Base-by-base conservation (phyloP, 2,329 filamentous ascomycete genomes). In the Botrytis cinerea region DNA sequence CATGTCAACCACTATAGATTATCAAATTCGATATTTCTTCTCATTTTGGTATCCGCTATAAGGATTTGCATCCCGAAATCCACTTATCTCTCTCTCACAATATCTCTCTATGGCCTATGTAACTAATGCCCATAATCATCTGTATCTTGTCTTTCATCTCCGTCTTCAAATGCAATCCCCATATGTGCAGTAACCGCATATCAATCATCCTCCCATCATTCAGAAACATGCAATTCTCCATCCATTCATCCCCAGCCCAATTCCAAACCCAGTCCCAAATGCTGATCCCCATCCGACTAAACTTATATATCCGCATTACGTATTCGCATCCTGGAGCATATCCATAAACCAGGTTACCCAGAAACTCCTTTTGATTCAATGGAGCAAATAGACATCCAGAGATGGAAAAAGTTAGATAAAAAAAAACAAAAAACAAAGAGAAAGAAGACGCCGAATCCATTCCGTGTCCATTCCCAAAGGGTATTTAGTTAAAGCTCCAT, bases 401-500 rank as follows among this genome's bases (percentile, higher is more conserved):
- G n/a, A 57, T 32, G 18, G n/a, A 10, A 43, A 28, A 66, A 46
- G 38, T 38, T 9, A 38, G 35, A 38, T 6, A 7, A 9, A n/a
- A 57, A 28, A 25, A 10, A 22, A 22, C 4, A n/a, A 62, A 38
- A 25, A 38, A 38, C 38, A 38, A n/a, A 62, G 25, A 25, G 38
- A 54, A 69, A 69, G 32, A 57, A 43, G 66, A 69, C 66, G 35
- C 66, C 48, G 48, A 69, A 43, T 66, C 48, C 46, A 28, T 43
- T 57, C 66, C 66, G 3, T 57, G 35, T 43, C 66, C 66, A n/a
- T 57, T 69, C 38, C 48, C 48, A 69, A 69, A 69, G 66, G 66
- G 66, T 69, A 69, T 69, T 69, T 69, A 57, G 18, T 69, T 18
- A 18, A 69, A 69, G n/a, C 66, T 57, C 66, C 66, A 43, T 69